Conservation (phyloP, 176 grass and related monocot genomes). For the Oryza glaberrima region DNA sequence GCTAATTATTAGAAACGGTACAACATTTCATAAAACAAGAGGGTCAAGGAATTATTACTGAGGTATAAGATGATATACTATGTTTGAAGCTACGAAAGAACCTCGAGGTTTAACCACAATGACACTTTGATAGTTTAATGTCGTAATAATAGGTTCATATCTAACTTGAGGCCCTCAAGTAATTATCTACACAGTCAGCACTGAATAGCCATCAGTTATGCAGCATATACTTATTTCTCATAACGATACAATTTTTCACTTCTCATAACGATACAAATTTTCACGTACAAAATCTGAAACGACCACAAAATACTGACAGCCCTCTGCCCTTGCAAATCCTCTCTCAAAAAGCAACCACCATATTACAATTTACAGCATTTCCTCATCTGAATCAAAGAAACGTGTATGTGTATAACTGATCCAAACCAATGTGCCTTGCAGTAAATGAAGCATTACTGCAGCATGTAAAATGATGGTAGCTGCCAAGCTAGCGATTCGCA, state of each 20-base stretch:
- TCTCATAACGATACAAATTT: neutral
- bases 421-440: neutral
- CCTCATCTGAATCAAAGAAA: slow-evolving; percentile 1
- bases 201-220: neutral
- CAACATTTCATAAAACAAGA: neutral
- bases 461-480: neutral
- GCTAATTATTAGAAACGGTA: neutral
- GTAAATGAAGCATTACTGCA: slow-evolving; percentile 10
- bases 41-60: neutral
- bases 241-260: too few species aligned
- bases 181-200: neutral
- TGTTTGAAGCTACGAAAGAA: neutral
- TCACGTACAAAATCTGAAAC: slow-evolving; percentile 9
- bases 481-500: neutral
- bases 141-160: too few species aligned
- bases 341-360: slow-evolving; percentile 5
- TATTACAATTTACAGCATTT: neutral
- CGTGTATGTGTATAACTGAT: slow-evolving; percentile 7
- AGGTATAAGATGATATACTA: too few species aligned
- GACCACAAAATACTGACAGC: neutral
- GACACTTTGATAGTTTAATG: too few species aligned
- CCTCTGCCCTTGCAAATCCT: slow-evolving; percentile 19
- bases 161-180: too few species aligned
- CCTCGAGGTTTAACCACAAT: neutral
- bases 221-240: neutral